Evolutionary conservation across 2,329 filamentous ascomycete genomes (phyloP).

Genomic region (Cryphonectria japonica): DNA sequence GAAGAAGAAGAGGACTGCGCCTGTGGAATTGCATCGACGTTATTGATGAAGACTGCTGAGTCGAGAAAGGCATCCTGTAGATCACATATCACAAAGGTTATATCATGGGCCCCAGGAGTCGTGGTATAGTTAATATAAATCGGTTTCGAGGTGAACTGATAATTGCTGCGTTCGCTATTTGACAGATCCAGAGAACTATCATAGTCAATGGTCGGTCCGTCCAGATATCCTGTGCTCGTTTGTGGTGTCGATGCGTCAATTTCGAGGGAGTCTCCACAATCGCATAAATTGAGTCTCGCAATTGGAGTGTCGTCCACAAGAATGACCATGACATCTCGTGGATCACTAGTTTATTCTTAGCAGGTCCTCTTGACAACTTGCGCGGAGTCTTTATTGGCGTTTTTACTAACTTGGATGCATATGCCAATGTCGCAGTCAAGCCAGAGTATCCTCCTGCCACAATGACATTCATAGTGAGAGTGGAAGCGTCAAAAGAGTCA

Average conservation of each 20-base stretch:
- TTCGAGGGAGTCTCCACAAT: background rate
- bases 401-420: constrained; percentile 3
- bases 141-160: background rate
- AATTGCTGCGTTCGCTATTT: background rate
- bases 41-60: constrained; percentile 7
- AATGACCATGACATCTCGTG: background rate
- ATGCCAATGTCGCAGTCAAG: background rate
- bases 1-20: background rate
- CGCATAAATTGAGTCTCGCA: background rate
- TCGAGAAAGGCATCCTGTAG: constrained; percentile 5
- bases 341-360: background rate
- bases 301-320: background rate
- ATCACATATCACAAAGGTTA: constrained; percentile 2
- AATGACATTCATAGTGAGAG: background rate
- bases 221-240: background rate
- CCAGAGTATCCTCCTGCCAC: background rate
- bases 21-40: background rate
- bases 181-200: background rate
- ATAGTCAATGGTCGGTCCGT: background rate
- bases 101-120: background rate
- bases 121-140: constrained; percentile 12
- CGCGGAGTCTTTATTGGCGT: background rate
- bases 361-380: background rate
- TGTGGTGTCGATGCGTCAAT: background rate
- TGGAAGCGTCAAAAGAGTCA: background rate